Evolutionary conservation across 2,329 filamentous ascomycete species (phyloP).

Genomic region (Pseudophaeomoniella oleicola): DNA sequence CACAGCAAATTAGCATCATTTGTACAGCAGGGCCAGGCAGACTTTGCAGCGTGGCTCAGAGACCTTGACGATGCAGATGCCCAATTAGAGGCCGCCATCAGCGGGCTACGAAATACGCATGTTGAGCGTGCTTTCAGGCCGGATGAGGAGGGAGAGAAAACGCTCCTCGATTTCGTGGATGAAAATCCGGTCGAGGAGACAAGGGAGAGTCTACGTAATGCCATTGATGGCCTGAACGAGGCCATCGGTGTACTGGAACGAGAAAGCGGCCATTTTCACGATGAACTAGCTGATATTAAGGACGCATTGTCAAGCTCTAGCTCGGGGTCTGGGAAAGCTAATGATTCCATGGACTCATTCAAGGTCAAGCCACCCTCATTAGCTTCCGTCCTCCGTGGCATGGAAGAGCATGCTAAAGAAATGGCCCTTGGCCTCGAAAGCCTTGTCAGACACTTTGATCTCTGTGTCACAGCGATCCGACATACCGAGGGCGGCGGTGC

Average conservation of each 20-base stretch:
- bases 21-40: constrained; percentile 24
- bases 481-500: constrained; percentile 72
- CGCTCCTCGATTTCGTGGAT: constrained; percentile 53
- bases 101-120: constrained; percentile 39
- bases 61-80: constrained; percentile 45
- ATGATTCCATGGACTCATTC: constrained; percentile 13
- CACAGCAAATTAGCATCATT: constrained; percentile 28
- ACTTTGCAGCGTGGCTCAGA: constrained; percentile 35
- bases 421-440: constrained; percentile 72
- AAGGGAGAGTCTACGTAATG: constrained; percentile 38
- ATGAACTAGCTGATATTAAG: constrained; percentile 53
- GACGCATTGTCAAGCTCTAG: constrained; percentile 31
- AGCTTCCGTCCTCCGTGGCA: constrained; percentile 40
- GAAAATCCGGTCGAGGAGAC: constrained; percentile 45
- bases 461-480: constrained; percentile 80
- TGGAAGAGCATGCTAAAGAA: constrained; percentile 62
- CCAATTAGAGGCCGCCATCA: constrained; percentile 40
- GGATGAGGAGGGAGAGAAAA: constrained; percentile 32
- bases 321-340: background rate
- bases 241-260: constrained; percentile 42
- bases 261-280: constrained; percentile 54
- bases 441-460: constrained; percentile 76
- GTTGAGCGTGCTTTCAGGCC: constrained; percentile 43
- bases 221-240: constrained; percentile 46
- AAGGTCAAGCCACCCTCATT: constrained; percentile 23